Percentiles rank a stretch among this genome's conserved stretches.
These are phyloP conservation scores for Microglena sp. DNA, from an alignment of 139 green algal genomes.

Conservation along the genomic window DNA sequence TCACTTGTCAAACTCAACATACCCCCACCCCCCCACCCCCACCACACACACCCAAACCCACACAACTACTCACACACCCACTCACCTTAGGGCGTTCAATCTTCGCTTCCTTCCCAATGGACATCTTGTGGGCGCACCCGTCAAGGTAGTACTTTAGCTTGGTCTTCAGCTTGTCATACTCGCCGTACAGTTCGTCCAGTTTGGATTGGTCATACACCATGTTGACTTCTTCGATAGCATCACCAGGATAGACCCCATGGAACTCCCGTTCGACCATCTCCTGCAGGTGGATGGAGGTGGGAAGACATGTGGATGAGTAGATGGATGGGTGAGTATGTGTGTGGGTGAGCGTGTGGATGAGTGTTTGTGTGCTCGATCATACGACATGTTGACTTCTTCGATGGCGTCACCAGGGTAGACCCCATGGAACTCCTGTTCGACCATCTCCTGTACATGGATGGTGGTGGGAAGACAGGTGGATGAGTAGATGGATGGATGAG, in stretches of 20 bases:
- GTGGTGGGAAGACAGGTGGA: too few species aligned
- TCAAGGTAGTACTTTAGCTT: constrained; percentile 26
- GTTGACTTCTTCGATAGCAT: constrained; percentile 14
- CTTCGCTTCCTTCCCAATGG: not conserved
- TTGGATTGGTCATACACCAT: constrained; percentile 13
- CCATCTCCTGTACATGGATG: constrained; percentile 30
- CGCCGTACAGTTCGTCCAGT: constrained; percentile 15
- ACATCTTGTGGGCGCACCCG: constrained; percentile 13
- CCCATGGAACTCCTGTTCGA: constrained; percentile 19
- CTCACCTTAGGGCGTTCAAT: constrained; percentile 20
- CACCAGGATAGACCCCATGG: constrained; percentile 7
- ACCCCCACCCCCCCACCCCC: too few species aligned
- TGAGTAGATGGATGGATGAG: too few species aligned
- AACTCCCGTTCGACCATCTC: constrained; percentile 27
- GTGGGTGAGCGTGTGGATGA: too few species aligned
- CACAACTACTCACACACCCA: too few species aligned
- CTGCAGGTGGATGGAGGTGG: constrained; percentile 1
- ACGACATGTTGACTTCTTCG: constrained; percentile 19
- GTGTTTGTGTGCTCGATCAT: too few species aligned
- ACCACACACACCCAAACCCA: too few species aligned
- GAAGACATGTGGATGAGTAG: too few species aligned
- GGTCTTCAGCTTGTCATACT: constrained; percentile 21
- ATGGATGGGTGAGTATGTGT: too few species aligned
- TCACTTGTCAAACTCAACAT: constrained; percentile 20
- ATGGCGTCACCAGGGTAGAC: constrained; percentile 15